Evolutionary conservation across 768 basidiomycete genomes (phyloP).

Genomic region (Serendipita vermifera): DNA sequence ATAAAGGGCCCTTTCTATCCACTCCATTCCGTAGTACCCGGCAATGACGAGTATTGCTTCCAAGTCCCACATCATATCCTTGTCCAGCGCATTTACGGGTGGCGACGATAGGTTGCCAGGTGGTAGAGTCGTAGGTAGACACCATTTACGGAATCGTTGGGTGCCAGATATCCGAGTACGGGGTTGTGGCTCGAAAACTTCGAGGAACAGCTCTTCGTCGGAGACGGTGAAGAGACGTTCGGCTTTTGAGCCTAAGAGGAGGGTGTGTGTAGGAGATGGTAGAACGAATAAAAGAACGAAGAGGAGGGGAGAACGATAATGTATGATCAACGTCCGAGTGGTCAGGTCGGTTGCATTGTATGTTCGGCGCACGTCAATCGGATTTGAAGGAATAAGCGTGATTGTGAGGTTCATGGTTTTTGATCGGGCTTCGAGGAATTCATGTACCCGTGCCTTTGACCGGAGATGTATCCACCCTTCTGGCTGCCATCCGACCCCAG

Average conservation of each 20-base stretch:
- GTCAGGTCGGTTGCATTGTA: not conserved
- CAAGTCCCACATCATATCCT: conserved; percentile 12
- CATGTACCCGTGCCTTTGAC: conserved; percentile 21
- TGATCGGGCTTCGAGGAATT: conserved; percentile 27
- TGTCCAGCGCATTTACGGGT: conserved; percentile 21
- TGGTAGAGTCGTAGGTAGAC: conserved; percentile 12
- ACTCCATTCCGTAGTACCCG: conserved; percentile 22
- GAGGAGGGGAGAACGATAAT: conserved; percentile 34
- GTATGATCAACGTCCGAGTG: conserved; percentile 24
- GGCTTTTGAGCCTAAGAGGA: conserved; percentile 26
- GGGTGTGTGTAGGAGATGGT: conserved; percentile 33
- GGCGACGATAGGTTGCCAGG: conserved; percentile 16
- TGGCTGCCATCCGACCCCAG: conserved; percentile 25
- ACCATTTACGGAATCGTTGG: not conserved
- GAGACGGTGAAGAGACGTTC: conserved; percentile 28
- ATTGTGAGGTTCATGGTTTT: conserved; percentile 27
- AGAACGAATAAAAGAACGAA: conserved; percentile 35
- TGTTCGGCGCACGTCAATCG: not conserved
- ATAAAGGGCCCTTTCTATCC: conserved; percentile 31
- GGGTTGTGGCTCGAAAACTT: conserved; percentile 22
- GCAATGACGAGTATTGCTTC: conserved; percentile 18
- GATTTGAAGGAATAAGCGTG: conserved; percentile 21
- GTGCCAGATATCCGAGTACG: not conserved
- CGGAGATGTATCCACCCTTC: conserved; percentile 23
- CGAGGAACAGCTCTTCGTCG: conserved; percentile 25